Evolutionary conservation across 176 grass and related monocot genomes (phyloP), one percentile per base, ranked within the genome.

Genomic region (Secale cereale): DNA sequence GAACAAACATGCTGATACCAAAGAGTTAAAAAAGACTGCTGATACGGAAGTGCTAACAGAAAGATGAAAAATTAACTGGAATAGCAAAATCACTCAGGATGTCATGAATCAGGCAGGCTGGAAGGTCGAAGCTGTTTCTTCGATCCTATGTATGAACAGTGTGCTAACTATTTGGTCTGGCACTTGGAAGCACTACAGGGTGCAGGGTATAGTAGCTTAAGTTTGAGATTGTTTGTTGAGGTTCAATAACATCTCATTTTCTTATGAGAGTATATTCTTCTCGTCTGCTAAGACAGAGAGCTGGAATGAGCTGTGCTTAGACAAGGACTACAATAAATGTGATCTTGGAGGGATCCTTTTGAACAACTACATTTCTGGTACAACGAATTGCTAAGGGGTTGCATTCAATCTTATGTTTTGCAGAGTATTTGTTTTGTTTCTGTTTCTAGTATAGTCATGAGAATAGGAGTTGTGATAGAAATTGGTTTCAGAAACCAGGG

Each of bases 401-500:
- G 56, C 46, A 35, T 60, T 8, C 28, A 70, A 33, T 82, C 11
- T 60, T 43, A 68, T 28, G 8, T 59, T 59, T 19, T 20, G 22
- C 25, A 76, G 33, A 30, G 31, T 3, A 26, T 45, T 59, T 74
- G 0, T 74, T 60, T 45, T 70, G 9, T 69, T 82, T 61, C 15
- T 45, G 6, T 69, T 82, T 70, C 15, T 45, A 57, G 20, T 48
- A 3, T 17, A 54, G 26, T 39, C 4, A 63, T 29, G 17, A 16
- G 15, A 50, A 79, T 36, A 30, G 8, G 10, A 35, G 71, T 73
- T 54, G 8, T 65, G 29, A 66, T 39, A 2, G 17, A 31, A 43
- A 46, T 31, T 65, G 26, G 27, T 65, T 61, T 78, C 33, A 78
- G n/a, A 39, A 78, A 78, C 59, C 76, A 61, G 32, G 22, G 76